Evolutionary conservation across 345 rosid species (phyloP), one percentile per base, ranked within the genome.

Genomic region (Gossypium australe): DNA sequence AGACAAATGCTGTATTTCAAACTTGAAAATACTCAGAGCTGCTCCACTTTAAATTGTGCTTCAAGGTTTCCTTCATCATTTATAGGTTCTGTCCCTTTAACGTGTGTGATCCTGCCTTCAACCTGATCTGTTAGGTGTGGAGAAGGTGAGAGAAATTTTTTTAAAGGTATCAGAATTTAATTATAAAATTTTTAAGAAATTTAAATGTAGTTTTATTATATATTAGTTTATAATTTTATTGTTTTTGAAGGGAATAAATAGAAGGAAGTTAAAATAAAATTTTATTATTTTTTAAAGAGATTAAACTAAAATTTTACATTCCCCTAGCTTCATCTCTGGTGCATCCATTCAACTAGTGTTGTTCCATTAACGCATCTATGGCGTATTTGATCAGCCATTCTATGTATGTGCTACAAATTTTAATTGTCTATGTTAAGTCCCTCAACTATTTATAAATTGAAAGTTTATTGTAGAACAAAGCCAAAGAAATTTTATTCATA

Each of bases 31-130:
- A 74, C 94, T 94, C 52, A 86, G 78, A 79, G 89, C 87, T 81
- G 79, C 86, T 75, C 90, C 97, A n/a, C 97, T 97, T 4, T 34
- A 34, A 34, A 5, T 79, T 92, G 83, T 86, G 96, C 79, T 87
- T 94, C 88, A 94, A 92, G 85, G 92, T 92, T 71, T 78, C 96
- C 64, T 79, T 5, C 41, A 34, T 34, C 41, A 34, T 34, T 1
- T 34, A 34, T 94, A 70, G 87, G 89, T 90, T 91, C 97, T 24
- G 94, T 92, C 20, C 20, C 20, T 20, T 20, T 20, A 80, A 87
- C 14, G 76, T 34, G 63, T 72, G 10, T 22, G 24, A 22, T 22
- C 24, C 12, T 9, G 41, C 41, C 41, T 34, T 34, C 41, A 34
- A 34, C 7, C 41, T 34, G 41, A 34, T 34, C 1, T 34, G 7